These are phyloP conservation scores for Suillus occidentalis DNA, from an alignment of 768 basidiomycete species.

Conservation along the genomic window DNA sequence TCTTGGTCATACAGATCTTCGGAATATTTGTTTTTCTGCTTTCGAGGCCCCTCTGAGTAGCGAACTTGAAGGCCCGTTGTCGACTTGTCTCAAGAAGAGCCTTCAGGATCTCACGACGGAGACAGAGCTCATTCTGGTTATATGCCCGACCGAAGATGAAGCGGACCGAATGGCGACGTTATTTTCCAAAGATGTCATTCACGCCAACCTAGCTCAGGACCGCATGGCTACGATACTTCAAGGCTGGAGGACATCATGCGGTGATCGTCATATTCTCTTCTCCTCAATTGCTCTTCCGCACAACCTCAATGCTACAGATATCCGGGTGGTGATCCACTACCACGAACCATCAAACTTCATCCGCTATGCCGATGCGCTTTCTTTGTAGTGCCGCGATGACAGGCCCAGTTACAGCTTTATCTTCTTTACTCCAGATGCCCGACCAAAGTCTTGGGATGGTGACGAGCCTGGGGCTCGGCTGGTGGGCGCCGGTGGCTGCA, in stretches of 20 bases:
- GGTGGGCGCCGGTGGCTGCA: background rate
- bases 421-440: background rate
- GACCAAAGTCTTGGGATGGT: background rate
- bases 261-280: background rate
- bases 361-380: background rate
- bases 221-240: background rate
- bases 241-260: background rate
- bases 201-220: background rate
- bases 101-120: background rate
- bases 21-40: background rate
- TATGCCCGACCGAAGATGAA: background rate
- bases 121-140: background rate
- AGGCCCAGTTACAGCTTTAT: background rate
- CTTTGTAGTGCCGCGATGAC: background rate
- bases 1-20: background rate
- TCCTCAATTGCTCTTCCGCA: background rate
- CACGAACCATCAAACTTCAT: background rate
- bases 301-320: background rate
- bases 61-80: background rate
- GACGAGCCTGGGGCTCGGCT: background rate
- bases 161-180: background rate
- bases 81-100: background rate
- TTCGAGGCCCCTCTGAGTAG: background rate
- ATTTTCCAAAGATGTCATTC: background rate
- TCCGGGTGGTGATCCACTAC: background rate